Evolutionary conservation across 1,139 yeast genomes (phyloP), one percentile per base, ranked within the genome.

Genomic region (Candida sojae): DNA sequence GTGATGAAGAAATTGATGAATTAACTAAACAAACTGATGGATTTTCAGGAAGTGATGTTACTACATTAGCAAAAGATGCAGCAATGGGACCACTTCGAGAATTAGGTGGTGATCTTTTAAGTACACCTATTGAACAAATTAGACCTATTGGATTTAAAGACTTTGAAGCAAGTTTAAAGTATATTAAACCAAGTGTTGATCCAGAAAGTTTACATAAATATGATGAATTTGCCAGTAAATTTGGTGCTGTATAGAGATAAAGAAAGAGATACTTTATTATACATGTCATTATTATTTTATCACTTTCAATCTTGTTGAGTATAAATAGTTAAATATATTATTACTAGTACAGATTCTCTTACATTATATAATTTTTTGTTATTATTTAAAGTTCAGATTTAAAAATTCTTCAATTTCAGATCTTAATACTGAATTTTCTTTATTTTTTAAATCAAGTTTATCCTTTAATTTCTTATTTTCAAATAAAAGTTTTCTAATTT

Each of bases 71-170:
- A 2, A 93, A 93, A 65, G 99, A 93, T 66, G 96, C 97, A 2
- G 99, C 99, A 1, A 92, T 93, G 97, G 97, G 98, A 0, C 99
- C 99, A 1, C 71, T 95, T 48, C 75, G 99, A 55, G 86, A 92
- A 31, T 74, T 93, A 32, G 99, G 99, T 3, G 98, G 93, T 54
- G 84, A 88, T 48, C 75, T 95, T 51, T 73, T 95, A 52, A 80
- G 84, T 56, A 92, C 97, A 0, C 88, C 93, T 6, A 86, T 93
- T 23, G 96, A 89, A 47, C 86, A 85, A 54, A 92, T 95, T 50
- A 71, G 99, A 49, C 87, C 97, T 0, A 83, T 95, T 53, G 78
- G 79, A 37, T 68, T 91, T 46, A 76, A 75, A 28, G 99, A 95
- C 66, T 95, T 95, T 64, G 75, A 75, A 48, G 81, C 76, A 42